Base-by-base conservation (phyloP, 2,329 filamentous ascomycete genomes). In the Talaromyces sp. region DNA sequence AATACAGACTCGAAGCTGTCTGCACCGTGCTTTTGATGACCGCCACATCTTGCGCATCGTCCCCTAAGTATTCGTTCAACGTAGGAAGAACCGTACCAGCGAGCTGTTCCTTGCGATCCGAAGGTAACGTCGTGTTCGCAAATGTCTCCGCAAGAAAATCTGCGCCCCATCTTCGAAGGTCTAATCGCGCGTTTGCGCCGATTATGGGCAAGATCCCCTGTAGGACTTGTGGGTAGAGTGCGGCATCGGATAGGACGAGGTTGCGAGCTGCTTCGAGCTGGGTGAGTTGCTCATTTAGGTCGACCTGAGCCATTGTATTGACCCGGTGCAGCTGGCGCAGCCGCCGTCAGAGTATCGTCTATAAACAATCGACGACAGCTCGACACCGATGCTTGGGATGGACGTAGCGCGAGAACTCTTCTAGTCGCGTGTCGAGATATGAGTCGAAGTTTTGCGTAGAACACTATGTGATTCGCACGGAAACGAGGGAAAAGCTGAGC, bases 71-170 rank as follows among this genome's bases (percentile, higher is more conserved):
- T 60, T 83, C 83, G 72, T 86, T 85, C 67, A 99, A 77, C 28
- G 89, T 90, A 68, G 92, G 88, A 71, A 99, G 79, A 64, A 96
- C 91, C 64, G 86, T 84, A 64, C 91, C 81, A 68, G 88, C 87
- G 78, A 95, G 82, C 65, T 87, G 87, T 81, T 86, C 91, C 82
- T 98, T 99, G 75, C 90, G 87, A 59, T 88, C 83, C 64, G 86
- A 82, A 21, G 88, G 81, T 70, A 98, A 83, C 23, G 89, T 86
- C n/a, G 96, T 95, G 64, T 91, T 96, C 63, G 95, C 89, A 79
- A 99, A 98, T 2, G 93, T 92, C 80, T 99, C 95, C 62, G 93
- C 92, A 48, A 99, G 82, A 73, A 99, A 99, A 65, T 97, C 93
- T 66, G 93, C 89, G 28, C 93, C 95, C 95, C 95, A 99, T 88